phyloP scores from a whole-genome alignment of 2,329 filamentous ascomycete genomes.

The Pseudocercospora vitis region DNA sequence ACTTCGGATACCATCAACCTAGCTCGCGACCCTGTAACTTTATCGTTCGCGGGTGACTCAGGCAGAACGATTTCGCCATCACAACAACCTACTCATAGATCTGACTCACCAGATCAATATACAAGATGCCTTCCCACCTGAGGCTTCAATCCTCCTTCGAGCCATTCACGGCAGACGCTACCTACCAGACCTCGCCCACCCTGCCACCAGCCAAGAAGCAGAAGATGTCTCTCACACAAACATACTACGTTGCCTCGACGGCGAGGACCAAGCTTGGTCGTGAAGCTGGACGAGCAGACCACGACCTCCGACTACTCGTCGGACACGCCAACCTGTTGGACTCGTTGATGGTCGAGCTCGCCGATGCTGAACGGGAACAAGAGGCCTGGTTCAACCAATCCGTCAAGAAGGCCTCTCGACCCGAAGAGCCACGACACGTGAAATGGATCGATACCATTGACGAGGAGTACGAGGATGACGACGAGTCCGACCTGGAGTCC shows the following conservation, averaged over 20 bases:
- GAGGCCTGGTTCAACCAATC: slow-evolving; percentile 98
- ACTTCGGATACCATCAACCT: slow-evolving; percentile 23
- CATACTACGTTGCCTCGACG: slow-evolving; percentile 97
- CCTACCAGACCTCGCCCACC: slow-evolving; percentile 44
- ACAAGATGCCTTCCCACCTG: slow-evolving; percentile 51
- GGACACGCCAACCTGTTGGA: slow-evolving; percentile 98
- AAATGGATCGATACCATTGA: slow-evolving; percentile 82
- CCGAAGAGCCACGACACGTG: slow-evolving; percentile 67
- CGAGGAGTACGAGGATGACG: slow-evolving; percentile 74
- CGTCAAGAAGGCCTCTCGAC: slow-evolving; percentile 69
- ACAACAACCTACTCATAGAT: slow-evolving; percentile 22
- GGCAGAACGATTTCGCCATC: slow-evolving; percentile 26
- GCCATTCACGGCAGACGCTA: slow-evolving; percentile 47
- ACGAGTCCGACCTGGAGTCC: slow-evolving; percentile 52
- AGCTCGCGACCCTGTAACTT: slow-evolving; percentile 19
- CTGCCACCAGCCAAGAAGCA: slow-evolving; percentile 59
- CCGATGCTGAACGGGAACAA: slow-evolving; percentile 91
- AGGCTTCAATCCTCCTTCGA: slow-evolving; percentile 49
- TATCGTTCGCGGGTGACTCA: slow-evolving; percentile 28
- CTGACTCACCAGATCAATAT: slow-evolving; percentile 26
- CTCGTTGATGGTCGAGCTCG: slow-evolving; percentile 85
- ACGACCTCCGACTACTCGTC: slow-evolving; percentile 91
- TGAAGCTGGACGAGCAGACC: slow-evolving; percentile 86
- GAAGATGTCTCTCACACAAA: slow-evolving; percentile 97
- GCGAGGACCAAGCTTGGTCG: slow-evolving; percentile 92